These are phyloP conservation scores for Cryptococcus amylolentus DNA, from an alignment of 1,284 basidiomycete genomes.

Conservation along the genomic window DNA sequence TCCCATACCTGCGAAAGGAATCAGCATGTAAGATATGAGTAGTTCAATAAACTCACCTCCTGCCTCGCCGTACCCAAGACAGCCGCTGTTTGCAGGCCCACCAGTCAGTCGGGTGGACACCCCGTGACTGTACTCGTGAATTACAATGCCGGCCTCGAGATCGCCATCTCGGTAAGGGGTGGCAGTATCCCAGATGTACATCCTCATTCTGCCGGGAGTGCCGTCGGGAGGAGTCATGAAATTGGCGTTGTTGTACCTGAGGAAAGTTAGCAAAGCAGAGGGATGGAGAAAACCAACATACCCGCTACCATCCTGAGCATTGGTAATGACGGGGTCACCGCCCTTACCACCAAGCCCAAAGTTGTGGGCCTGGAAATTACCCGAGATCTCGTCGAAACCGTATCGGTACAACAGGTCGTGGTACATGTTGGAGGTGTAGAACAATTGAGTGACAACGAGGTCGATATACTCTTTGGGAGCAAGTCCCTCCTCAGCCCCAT, in stretches of 20 bases:
- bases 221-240: constrained; percentile 56
- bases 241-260: constrained; percentile 57
- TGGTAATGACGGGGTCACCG: constrained; percentile 85
- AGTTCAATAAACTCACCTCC: constrained; percentile 54
- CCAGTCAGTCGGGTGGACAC: constrained; percentile 90
- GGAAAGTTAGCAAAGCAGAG: too few species aligned
- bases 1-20: constrained; percentile 63
- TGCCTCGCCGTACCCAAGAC: constrained; percentile 90
- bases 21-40: too few species aligned
- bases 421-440: constrained; percentile 83
- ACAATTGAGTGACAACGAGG: constrained; percentile 78
- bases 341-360: constrained; percentile 82
- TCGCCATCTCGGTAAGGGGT: constrained; percentile 90
- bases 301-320: constrained; percentile 90
- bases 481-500: constrained; percentile 53
- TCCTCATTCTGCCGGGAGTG: constrained; percentile 83
- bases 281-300: constrained; percentile 46
- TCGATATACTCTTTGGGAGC: constrained; percentile 71
- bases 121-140: constrained; percentile 84
- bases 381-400: constrained; percentile 80
- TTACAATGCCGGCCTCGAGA: constrained; percentile 88
- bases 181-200: constrained; percentile 93
- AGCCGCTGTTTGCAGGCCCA: constrained; percentile 86
- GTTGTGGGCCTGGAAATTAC: constrained; percentile 98
- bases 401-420: constrained; percentile 59